These are phyloP conservation scores for Eucalyptus brandiana DNA, from an alignment of 345 rosid genomes.

Conservation along the genomic window DNA sequence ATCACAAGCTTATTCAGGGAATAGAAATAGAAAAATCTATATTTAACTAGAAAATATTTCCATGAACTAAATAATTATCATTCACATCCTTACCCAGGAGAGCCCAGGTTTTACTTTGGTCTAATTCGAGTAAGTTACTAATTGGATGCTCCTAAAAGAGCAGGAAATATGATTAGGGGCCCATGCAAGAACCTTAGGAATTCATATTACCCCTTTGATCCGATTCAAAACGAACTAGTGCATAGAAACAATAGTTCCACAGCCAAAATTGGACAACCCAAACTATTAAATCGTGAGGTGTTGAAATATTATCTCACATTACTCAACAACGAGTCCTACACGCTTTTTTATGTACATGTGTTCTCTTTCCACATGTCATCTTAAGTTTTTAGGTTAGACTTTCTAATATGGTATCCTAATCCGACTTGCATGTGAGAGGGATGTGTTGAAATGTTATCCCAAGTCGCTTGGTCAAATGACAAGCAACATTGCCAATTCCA, in stretches of 20 bases:
- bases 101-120: no score
- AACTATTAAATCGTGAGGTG: not conserved
- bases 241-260: not conserved
- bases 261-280: not conserved
- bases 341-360: not conserved
- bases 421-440: not conserved
- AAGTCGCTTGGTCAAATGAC: not conserved
- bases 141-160: not conserved
- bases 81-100: not conserved
- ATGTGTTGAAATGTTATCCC: not conserved
- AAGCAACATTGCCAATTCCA: not conserved
- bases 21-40: no score
- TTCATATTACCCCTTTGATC: not conserved
- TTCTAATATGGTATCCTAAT: not conserved
- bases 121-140: not conserved
- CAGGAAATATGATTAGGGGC: not conserved
- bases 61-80: no score
- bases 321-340: accelerated
- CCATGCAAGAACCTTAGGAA: not conserved
- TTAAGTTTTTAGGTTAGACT: not conserved
- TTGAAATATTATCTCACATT: not conserved
- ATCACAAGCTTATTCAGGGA: no score
- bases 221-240: not conserved
- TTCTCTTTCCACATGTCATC: not conserved
- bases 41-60: no score